These are phyloP conservation scores for Claviceps lovelessii DNA, from an alignment of 2,329 filamentous ascomycete genomes.

Conservation along the genomic window DNA sequence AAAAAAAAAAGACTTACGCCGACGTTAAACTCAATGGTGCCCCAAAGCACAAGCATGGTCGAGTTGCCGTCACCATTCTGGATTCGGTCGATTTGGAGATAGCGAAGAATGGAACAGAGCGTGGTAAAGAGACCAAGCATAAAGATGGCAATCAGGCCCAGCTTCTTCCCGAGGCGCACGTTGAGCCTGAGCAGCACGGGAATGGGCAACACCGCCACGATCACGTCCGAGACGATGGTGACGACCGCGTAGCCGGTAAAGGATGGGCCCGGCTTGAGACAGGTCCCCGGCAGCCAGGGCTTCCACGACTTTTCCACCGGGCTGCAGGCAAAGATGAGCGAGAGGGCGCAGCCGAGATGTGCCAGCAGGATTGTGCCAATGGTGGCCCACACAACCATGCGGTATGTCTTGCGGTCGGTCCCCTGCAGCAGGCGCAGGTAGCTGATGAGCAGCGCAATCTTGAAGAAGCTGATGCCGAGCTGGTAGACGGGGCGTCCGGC, in stretches of 20 bases:
- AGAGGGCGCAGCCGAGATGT: slow-evolving; percentile 33
- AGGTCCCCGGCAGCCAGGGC: slow-evolving; percentile 23
- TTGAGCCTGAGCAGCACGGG: slow-evolving; percentile 35
- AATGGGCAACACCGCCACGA: slow-evolving; percentile 35
- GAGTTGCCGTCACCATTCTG: slow-evolving; percentile 37
- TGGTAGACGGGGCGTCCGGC: slow-evolving; percentile 40
- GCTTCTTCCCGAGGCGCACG: slow-evolving; percentile 32
- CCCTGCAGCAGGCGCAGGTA: slow-evolving; percentile 36
- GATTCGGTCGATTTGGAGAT: slow-evolving; percentile 36
- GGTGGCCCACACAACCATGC: slow-evolving; percentile 28
- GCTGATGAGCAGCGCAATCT: slow-evolving; percentile 37
- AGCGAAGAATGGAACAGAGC: slow-evolving; percentile 37
- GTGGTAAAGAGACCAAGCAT: slow-evolving; percentile 40
- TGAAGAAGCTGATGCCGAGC: slow-evolving; percentile 41
- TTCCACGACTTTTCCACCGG: slow-evolving; percentile 36
- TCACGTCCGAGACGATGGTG: slow-evolving; percentile 35
- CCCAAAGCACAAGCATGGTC: slow-evolving; percentile 42
- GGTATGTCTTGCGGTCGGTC: slow-evolving; percentile 30
- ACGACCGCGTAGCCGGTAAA: slow-evolving; percentile 38
- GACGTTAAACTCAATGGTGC: slow-evolving; percentile 42
- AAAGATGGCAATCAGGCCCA: slow-evolving; percentile 37
- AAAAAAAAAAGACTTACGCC: slow-evolving; percentile 25
- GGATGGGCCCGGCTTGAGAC: slow-evolving; percentile 30
- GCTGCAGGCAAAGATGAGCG: slow-evolving; percentile 34
- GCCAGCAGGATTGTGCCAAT: slow-evolving; percentile 29